phyloP scores from a whole-genome alignment of 2,329 filamentous ascomycete species.

The Ophiocordyceps australis region DNA sequence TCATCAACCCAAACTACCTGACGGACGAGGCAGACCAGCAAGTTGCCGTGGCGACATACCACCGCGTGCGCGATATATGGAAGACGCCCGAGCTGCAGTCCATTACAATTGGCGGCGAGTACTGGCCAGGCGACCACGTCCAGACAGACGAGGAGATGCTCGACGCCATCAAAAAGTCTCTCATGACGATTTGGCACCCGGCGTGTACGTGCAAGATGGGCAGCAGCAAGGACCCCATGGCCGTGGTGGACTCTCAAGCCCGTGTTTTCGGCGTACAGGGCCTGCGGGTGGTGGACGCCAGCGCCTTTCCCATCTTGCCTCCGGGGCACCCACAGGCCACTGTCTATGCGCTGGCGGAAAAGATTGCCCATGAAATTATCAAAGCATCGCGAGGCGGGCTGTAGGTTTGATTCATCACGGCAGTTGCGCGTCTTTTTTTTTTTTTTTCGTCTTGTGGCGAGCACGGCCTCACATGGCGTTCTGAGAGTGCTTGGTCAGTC shows the following conservation, averaged over 20 bases:
- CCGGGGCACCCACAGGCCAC: constrained; percentile 6
- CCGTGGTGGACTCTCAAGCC: constrained; percentile 38
- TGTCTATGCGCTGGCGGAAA: constrained; percentile 9
- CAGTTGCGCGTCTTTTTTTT: no score
- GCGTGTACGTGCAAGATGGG: constrained; percentile 15
- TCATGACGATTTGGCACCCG: constrained; percentile 9
- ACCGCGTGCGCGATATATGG: constrained; percentile 18
- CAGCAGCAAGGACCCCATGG: constrained; percentile 24
- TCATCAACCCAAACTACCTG: constrained; percentile 25
- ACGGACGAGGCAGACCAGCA: constrained; percentile 20
- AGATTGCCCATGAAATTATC: constrained; percentile 7
- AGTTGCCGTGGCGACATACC: constrained; percentile 21
- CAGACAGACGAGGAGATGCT: constrained; percentile 23
- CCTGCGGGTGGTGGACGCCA: constrained; percentile 42
- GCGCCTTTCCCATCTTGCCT: constrained; percentile 19
- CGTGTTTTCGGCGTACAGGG: constrained; percentile 34
- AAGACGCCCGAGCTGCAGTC: constrained; percentile 8
- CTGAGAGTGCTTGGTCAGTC: no score
- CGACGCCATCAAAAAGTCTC: constrained; percentile 8
- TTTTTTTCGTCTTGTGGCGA: no score
- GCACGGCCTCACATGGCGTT: no score
- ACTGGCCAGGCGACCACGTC: constrained; percentile 16
- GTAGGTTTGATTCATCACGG: background rate
- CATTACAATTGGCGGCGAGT: constrained; percentile 15
- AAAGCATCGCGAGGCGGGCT: background rate